Evolutionary conservation across 2,329 filamentous ascomycete species (phyloP), one percentile per base, ranked within the genome.

Genomic region (Phialophora expanda): DNA sequence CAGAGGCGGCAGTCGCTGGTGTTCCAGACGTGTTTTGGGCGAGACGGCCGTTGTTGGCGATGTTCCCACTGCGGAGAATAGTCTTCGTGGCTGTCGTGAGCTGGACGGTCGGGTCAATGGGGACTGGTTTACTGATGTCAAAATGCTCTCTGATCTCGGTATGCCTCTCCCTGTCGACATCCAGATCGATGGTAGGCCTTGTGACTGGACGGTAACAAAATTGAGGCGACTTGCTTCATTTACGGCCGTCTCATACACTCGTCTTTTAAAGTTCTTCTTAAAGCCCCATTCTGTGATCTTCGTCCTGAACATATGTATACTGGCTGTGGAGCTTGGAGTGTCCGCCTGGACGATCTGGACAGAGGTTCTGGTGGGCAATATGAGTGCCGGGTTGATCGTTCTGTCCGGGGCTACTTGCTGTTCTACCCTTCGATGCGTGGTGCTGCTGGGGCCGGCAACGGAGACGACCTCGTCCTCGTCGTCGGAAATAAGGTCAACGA

Each of bases 41-140:
- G 22, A 97, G 84, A 12, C 93, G 88, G 51, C 89, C 93, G 76
- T 99, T 96, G 77, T 99, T 99, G 68, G 96, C 95, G 75, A 99
- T 92, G 72, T 99, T 99, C 34, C 93, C 94, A 71, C 97, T 93
- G 14, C 94, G 89, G 61, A 99, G 79, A 60, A 99, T 91, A 7
- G 90, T 90, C 53, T 90, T 84, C 3, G 90, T 90, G 0, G 92
- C 91, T 14, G 90, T 83, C 64, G 92, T 90, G 3, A 90, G 88
- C 22, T 80, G 76, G 56, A 83, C 81, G 44, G 87, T 84, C 69
- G 81, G 82, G 62, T 82, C 81, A 9, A 89, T 82, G 60, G 88
- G 84, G 41, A 87, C 82, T 6, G 87, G 84, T 63, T 80, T 76
- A 5, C 78, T 71, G 51, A 86, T 85, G 70, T 93, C 92, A 77